Evolutionary conservation across 2,329 filamentous ascomycete species (phyloP).

Genomic region (Fusarium sp.): DNA sequence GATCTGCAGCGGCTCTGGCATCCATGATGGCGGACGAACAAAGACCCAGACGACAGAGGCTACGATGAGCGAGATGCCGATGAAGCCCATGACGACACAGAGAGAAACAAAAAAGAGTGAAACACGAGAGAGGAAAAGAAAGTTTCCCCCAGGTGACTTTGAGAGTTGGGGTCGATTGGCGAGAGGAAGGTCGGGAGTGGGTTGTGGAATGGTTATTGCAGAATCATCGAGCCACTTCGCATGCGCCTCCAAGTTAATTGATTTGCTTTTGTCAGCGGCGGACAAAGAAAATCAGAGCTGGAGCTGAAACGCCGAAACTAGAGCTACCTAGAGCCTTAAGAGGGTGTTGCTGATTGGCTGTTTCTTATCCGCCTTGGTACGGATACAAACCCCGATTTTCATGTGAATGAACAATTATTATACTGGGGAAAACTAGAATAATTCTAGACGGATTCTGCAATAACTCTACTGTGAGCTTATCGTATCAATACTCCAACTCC

Average conservation of each 20-base stretch:
- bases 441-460: conserved; percentile 7
- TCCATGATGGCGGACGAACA: conserved; percentile 64
- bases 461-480: neutral
- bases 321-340: conserved; percentile 25
- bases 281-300: conserved; percentile 26
- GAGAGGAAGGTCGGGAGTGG: conserved; percentile 31
- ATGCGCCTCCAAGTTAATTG: neutral
- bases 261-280: conserved; percentile 33
- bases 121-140: conserved; percentile 9
- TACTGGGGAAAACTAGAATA: conserved; percentile 21
- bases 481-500: neutral
- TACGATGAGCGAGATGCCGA: conserved; percentile 71
- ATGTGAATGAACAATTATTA: conserved; percentile 18
- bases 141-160: conserved; percentile 8
- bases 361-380: neutral
- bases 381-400: conserved; percentile 5
- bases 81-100: conserved; percentile 60
- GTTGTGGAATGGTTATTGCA: conserved; percentile 47
- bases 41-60: conserved; percentile 69
- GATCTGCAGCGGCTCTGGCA: conserved; percentile 47
- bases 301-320: conserved; percentile 23
- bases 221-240: conserved; percentile 44
- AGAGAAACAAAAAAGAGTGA: neutral
- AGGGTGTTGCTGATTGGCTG: conserved; percentile 22
- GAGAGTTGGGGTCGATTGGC: conserved; percentile 27